A percentile compares a stretch with the other conserved stretches of the same genome.
phyloP scores from a whole-genome alignment of 805 yeast species.

The Ogataea chonburiensis region DNA sequence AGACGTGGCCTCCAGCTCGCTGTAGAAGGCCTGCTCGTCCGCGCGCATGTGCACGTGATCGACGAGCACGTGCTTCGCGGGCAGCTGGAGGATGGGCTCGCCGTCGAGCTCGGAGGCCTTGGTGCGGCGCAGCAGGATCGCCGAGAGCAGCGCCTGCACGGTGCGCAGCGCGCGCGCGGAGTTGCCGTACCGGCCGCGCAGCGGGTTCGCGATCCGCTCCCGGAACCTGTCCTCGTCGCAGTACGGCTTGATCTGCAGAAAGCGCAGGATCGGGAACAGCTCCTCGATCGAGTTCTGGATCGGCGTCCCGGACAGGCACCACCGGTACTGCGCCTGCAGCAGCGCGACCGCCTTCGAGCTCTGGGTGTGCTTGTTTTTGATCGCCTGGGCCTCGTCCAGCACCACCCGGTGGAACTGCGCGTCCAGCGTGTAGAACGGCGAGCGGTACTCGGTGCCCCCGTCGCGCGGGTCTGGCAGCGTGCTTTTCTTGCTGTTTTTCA shows the following conservation, averaged over 20 bases:
- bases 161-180: conserved; percentile 46
- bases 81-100: conserved; percentile 67
- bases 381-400: conserved; percentile 56
- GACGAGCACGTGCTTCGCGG: conserved; percentile 53
- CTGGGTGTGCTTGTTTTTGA: conserved; percentile 49
- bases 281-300: conserved; percentile 58
- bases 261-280: conserved; percentile 49
- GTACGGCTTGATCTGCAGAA: conserved; percentile 62
- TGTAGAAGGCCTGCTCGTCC: conserved; percentile 58
- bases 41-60: conserved; percentile 50
- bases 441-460: conserved; percentile 45
- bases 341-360: conserved; percentile 47
- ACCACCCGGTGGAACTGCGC: conserved; percentile 52
- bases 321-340: conserved; percentile 39
- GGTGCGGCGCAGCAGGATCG: conserved; percentile 73
- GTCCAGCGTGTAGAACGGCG: conserved; percentile 60
- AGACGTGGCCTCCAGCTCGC: conserved; percentile 52
- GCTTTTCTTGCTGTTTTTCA: conserved; percentile 26
- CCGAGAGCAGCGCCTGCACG: conserved; percentile 66
- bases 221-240: conserved; percentile 54
- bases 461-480: conserved; percentile 36
- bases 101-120: conserved; percentile 76
- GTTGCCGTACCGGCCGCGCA: conserved; percentile 38
- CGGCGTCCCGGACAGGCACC: conserved; percentile 61
- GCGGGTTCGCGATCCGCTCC: conserved; percentile 54